Evolutionary conservation across 2,329 filamentous ascomycete genomes (phyloP), one percentile per base, ranked within the genome.

Genomic region (Saccharata proteae): DNA sequence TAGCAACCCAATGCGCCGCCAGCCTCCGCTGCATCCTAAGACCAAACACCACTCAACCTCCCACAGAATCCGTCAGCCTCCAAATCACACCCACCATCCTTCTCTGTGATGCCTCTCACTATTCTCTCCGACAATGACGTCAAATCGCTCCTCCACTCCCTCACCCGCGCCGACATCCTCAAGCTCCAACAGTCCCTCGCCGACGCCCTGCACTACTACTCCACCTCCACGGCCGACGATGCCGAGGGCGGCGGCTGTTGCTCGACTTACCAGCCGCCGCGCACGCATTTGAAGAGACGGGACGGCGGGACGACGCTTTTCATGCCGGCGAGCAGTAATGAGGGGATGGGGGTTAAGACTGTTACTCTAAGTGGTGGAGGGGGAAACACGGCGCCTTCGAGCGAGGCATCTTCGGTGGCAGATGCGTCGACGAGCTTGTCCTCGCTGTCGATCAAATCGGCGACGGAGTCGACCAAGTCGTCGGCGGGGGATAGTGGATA

Each of bases 251-350:
- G 64, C 42, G 67, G 66, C 20, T 76, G 69, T 42, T 69, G 65
- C 32, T 67, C 70, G 2, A 61, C 63, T 7, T 75, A 71, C 38
- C 76, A 80, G 38, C 74, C 74, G 1, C 64, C 68, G 35, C 62
- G 74, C 23, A 77, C 72, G 2, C 60, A 66, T 2, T 64, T 80
- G 31, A 70, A 69, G 31, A 67, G 70, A 9, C 66, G 65, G 30
- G 66, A 74, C 61, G 74, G 74, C 3, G 64, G 66, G 18, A 73
- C 69, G 2, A 77, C 72, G 3, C 57, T 80, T 7, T 77, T 79
- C 53, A 77, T 79, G 72, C 76, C 77, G 3, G 73, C 73, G 9
- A 73, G 64, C 22, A 71, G 69, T 10, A 65, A 68, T 17, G 62
- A 64, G 23, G 65, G 68, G 3, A 59, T 76, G 12, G 76, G 74